Percentiles rank a stretch among this genome's conserved stretches.
phyloP scores from a whole-genome alignment of 2,329 filamentous ascomycete species.

The Colletotrichum sp. region DNA sequence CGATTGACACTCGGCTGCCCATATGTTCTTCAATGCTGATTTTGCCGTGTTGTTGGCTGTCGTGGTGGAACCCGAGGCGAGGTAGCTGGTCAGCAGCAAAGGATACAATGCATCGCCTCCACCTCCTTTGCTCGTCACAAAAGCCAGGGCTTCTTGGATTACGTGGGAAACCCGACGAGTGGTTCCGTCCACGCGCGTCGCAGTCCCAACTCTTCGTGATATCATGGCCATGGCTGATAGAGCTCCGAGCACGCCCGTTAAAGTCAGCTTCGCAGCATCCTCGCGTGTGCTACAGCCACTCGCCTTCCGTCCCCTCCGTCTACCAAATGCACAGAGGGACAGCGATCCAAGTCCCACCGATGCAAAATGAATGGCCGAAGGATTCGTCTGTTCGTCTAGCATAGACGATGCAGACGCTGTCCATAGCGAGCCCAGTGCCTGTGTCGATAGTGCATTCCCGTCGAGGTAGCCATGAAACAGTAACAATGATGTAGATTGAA shows the following conservation, averaged over 20 bases:
- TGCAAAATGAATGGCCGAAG: neutral
- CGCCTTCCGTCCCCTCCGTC: neutral
- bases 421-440: slow-evolving; percentile 4
- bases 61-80: neutral
- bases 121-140: neutral
- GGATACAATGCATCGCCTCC: neutral
- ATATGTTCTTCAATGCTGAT: neutral
- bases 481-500: neutral
- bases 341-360: neutral
- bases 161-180: neutral
- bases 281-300: neutral
- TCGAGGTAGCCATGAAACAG: neutral
- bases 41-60: neutral
- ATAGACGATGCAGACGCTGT: neutral
- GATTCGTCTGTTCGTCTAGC: neutral
- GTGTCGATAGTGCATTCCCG: neutral
- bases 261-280: neutral
- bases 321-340: neutral
- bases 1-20: neutral
- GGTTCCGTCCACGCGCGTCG: neutral
- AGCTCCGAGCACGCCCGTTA: slow-evolving; percentile 34
- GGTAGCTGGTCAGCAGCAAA: slow-evolving; percentile 8
- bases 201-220: slow-evolving; percentile 1
- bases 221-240: slow-evolving; percentile 29
- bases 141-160: slow-evolving; percentile 7